Percentiles rank a stretch among this genome's conserved stretches.
These are phyloP conservation scores for Elaeis guineensis DNA, from an alignment of 176 grass and related monocot species.

Conservation along the genomic window DNA sequence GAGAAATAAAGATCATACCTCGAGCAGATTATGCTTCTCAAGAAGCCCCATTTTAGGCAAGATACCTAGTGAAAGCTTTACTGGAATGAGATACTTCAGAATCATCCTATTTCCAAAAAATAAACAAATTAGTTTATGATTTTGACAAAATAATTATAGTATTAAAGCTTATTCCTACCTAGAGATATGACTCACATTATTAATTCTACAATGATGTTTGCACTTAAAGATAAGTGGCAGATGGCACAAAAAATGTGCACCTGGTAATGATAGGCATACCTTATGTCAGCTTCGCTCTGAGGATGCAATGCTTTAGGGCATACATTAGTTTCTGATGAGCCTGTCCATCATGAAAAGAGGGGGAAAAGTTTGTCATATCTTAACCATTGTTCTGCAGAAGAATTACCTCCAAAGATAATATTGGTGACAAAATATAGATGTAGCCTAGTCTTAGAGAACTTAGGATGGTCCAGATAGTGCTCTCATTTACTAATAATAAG, in stretches of 20 bases:
- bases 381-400: too few species aligned
- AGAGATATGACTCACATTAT: too few species aligned
- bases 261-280: slow-evolving; percentile 28
- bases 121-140: not conserved
- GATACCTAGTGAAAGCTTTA: slow-evolving; percentile 94
- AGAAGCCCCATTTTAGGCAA: slow-evolving; percentile 62
- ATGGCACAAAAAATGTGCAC: too few species aligned
- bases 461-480: too few species aligned
- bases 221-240: too few species aligned
- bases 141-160: not conserved
- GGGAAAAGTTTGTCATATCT: not conserved
- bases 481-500: too few species aligned
- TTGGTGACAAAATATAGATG: too few species aligned
- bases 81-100: slow-evolving; percentile 91
- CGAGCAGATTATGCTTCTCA: slow-evolving; percentile 70
- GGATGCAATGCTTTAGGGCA: slow-evolving; percentile 66
- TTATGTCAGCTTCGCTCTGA: slow-evolving; percentile 58
- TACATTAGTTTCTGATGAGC: slow-evolving; percentile 95
- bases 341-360: slow-evolving; percentile 37
- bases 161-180: too few species aligned
- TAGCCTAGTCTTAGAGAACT: too few species aligned
- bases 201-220: too few species aligned
- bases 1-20: slow-evolving; percentile 35
- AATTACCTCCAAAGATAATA: too few species aligned
- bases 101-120: slow-evolving; percentile 59